A percentile compares a stretch with the other conserved stretches of the same genome.
phyloP scores from a whole-genome alignment of 1,284 basidiomycete species.

The Sporisorium reilianum region DNA sequence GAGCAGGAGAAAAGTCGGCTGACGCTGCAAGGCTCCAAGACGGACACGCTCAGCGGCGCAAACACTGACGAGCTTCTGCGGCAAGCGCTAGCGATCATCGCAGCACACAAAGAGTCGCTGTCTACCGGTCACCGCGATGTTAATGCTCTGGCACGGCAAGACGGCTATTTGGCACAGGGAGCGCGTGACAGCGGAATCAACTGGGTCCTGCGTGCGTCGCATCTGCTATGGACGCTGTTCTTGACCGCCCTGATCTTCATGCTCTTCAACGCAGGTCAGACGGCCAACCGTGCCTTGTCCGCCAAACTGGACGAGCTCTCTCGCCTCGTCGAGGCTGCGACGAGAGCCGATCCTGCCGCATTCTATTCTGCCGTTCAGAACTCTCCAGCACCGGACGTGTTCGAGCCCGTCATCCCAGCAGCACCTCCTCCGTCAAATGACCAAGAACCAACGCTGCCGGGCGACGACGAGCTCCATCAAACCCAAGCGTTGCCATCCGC shows the following conservation, averaged over 20 bases:
- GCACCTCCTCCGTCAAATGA: neutral
- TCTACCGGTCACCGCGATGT: neutral
- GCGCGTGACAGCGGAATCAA: neutral
- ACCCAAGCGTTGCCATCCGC: neutral
- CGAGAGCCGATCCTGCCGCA: neutral
- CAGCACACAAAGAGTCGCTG: constrained; percentile 27
- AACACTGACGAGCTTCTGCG: constrained; percentile 20
- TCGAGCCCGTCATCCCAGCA: neutral
- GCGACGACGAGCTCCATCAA: neutral
- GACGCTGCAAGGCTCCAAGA: neutral
- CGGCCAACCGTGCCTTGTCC: constrained; percentile 17
- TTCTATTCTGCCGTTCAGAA: neutral
- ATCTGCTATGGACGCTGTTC: constrained; percentile 39
- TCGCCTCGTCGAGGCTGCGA: constrained; percentile 20
- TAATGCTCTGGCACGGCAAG: neutral
- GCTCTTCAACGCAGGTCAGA: constrained; percentile 40
- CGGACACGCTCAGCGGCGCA: neutral
- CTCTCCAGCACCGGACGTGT: neutral
- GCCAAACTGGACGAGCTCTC: constrained; percentile 34
- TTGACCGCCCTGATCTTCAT: constrained; percentile 27
- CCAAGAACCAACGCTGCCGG: neutral
- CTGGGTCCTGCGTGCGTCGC: constrained; percentile 21
- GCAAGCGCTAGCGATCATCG: constrained; percentile 35
- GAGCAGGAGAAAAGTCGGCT: neutral
- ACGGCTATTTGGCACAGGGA: neutral